phyloP scores from a whole-genome alignment of 2,329 filamentous ascomycete genomes.

The Phaeomoniella chlamydospora region DNA sequence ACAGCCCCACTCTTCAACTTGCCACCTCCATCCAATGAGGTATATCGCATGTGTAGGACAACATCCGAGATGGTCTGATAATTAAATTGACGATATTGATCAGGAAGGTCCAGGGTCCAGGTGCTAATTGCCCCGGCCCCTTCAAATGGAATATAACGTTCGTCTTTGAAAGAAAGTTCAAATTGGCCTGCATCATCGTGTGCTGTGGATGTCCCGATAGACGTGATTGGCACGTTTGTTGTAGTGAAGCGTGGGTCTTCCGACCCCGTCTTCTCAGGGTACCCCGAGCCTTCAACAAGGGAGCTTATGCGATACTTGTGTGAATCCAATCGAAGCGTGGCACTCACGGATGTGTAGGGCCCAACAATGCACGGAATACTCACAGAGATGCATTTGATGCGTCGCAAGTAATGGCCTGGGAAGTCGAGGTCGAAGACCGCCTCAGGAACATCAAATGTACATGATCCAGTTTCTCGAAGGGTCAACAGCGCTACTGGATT shows the following conservation, averaged over 20 bases:
- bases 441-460: no score
- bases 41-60: constrained; percentile 21
- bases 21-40: constrained; percentile 4
- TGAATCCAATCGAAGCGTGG: no score
- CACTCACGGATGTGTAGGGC: no score
- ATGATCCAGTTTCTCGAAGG: no score
- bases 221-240: constrained; percentile 10
- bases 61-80: constrained; percentile 19
- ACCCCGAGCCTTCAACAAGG: no score
- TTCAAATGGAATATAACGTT: constrained; percentile 25
- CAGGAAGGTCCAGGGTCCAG: constrained; percentile 19
- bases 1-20: background rate
- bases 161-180: constrained; percentile 16
- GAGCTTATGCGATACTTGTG: no score
- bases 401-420: no score
- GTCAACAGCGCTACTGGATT: no score
- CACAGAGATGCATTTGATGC: no score
- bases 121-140: constrained; percentile 17
- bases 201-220: constrained; percentile 13
- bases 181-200: constrained; percentile 20
- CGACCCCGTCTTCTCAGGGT: no score
- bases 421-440: no score
- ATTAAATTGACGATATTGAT: constrained; percentile 15
- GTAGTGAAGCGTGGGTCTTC: constrained; percentile 9
- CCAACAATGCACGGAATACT: no score